phyloP scores from a whole-genome alignment of 345 rosid genomes.

The Syzygium oleosum region DNA sequence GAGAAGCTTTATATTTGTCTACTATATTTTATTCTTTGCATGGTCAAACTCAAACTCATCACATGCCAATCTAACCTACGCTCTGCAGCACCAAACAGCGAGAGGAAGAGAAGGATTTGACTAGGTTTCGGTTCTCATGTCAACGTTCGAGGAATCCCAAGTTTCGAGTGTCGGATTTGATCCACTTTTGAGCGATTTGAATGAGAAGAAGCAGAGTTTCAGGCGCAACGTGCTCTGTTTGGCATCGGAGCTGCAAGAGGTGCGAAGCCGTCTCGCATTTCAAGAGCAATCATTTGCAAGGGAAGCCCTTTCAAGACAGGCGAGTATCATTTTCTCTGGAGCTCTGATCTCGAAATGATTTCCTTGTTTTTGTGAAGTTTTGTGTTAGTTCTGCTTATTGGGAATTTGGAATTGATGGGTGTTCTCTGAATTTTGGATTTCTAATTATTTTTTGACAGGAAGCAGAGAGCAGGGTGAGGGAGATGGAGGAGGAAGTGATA shows the following conservation, averaged over 20 bases:
- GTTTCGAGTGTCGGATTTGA: slow-evolving; percentile 39
- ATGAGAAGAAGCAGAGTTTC: slow-evolving; percentile 88
- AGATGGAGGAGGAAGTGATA: slow-evolving; percentile 52
- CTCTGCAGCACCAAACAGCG: neutral
- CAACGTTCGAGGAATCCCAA: slow-evolving; percentile 19
- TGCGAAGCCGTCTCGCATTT: slow-evolving; percentile 56
- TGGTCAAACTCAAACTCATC: neutral
- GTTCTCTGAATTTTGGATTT: slow-evolving; percentile 2
- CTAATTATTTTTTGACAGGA: slow-evolving; percentile 28
- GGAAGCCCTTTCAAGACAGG: slow-evolving; percentile 76
- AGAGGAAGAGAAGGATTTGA: neutral
- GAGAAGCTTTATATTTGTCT: neutral
- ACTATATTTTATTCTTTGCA: neutral
- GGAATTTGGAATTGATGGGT: slow-evolving; percentile 17
- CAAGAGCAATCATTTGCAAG: slow-evolving; percentile 59
- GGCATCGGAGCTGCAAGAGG: slow-evolving; percentile 80
- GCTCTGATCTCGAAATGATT: neutral
- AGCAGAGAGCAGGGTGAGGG: slow-evolving; percentile 65
- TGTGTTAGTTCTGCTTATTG: neutral
- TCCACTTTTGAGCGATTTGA: slow-evolving; percentile 75
- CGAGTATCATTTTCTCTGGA: slow-evolving; percentile 7
- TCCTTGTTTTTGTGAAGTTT: slow-evolving; percentile 1
- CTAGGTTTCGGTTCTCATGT: slow-evolving; percentile 16
- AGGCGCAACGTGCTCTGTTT: slow-evolving; percentile 75
- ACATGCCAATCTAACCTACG: neutral